Evolutionary conservation across 805 yeast genomes (phyloP), one percentile per base, ranked within the genome.

Genomic region (Saccharomycopsis oosterbeekiorum): DNA sequence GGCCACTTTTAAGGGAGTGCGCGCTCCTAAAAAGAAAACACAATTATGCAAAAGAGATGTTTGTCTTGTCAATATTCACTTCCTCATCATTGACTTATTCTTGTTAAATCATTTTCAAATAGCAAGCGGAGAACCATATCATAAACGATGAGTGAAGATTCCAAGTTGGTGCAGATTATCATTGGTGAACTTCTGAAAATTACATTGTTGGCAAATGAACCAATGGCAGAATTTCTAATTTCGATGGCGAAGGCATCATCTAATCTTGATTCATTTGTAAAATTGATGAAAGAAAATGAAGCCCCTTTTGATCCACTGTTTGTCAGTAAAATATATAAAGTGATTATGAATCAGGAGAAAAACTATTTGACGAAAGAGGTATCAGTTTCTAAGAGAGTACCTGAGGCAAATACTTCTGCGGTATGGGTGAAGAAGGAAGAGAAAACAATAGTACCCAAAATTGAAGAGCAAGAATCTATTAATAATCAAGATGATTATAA

Each of bases 211-310:
- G 72, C 74, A 42, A 84, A 82, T 60, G 70, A 69, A 42, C 71
- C 75, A 5, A 72, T 81, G 24, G 79, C 83, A 0, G 81, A 79
- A 62, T 81, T 78, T 66, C 70, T 83, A 4, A 61, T 76, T 14
- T 74, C 75, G 61, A 66, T 83, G 9, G 74, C 74, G 63, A 65
- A 65, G 1, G 68, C 70, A 24, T 71, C 79, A 1, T 37, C 63
- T 2, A 69, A 72, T 17, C 61, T 70, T 1, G 66, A 66, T 5
- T 74, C 73, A 12, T 80, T 83, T 65, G 68, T 69, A 21, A 55
- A 65, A 15, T 72, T 71, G 4, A 68, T 83, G 24, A 67, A 69
- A 4, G 80, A 75, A 15, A 70, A 76, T 60, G 84, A 81, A 4
- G 79, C 80, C 42, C 80, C 75, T 4, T 72, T 76, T 60, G 69